phyloP scores from a whole-genome alignment of 1,284 basidiomycete genomes.

The Trametes polyzona region DNA sequence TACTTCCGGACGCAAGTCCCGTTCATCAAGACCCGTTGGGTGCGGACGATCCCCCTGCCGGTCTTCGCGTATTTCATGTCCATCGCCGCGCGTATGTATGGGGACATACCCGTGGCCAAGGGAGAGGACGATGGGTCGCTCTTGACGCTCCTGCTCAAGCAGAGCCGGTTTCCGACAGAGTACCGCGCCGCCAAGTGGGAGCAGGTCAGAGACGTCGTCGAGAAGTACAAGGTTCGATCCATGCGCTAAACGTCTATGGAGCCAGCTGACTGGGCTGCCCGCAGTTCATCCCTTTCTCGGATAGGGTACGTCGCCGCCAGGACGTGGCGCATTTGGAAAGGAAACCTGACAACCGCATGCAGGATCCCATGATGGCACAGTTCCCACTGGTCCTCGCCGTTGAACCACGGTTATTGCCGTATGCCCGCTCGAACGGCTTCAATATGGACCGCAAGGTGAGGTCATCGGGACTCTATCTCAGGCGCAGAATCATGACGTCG shows the following conservation, averaged over 20 bases:
- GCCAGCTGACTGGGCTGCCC: conserved; percentile 17
- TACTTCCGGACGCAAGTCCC: conserved; percentile 71
- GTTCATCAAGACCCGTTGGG: conserved; percentile 75
- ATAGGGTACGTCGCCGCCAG: conserved; percentile 49
- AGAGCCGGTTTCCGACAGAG: conserved; percentile 60
- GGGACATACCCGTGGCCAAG: conserved; percentile 68
- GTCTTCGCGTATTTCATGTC: conserved; percentile 67
- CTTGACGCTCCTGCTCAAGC: conserved; percentile 65
- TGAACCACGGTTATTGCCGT: conserved; percentile 73
- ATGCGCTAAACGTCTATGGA: conserved; percentile 3
- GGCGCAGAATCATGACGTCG: conserved; percentile 9
- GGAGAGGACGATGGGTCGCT: conserved; percentile 73
- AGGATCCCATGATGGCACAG: conserved; percentile 78
- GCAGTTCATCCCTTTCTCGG: conserved; percentile 76
- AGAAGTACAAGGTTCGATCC: conserved; percentile 64
- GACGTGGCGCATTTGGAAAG: not conserved
- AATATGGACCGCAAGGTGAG: conserved; percentile 70
- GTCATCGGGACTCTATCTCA: conserved; percentile 8
- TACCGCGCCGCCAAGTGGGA: conserved; percentile 63
- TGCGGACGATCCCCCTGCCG: conserved; percentile 59
- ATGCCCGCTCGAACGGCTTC: conserved; percentile 72
- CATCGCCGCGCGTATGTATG: conserved; percentile 58
- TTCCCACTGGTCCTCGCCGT: conserved; percentile 75
- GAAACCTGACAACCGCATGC: conserved; percentile 15
- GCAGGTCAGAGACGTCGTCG: conserved; percentile 62